Evolutionary conservation across 371 early-diverging fungal genomes (phyloP).

Genomic region (Mortierella sp.): DNA sequence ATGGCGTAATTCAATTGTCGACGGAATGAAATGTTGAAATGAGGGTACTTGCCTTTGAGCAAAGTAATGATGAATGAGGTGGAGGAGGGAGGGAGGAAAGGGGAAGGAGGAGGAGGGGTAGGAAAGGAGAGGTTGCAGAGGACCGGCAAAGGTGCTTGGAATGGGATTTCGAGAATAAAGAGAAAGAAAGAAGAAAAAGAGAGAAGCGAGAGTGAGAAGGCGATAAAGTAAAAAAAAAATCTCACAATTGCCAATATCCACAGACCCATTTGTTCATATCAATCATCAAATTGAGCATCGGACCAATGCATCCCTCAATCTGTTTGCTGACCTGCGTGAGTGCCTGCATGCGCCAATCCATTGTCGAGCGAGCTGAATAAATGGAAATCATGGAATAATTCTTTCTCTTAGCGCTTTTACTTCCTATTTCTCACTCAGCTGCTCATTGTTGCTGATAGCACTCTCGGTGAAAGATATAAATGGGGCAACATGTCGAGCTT

Average conservation of each 20-base stretch:
- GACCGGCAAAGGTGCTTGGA: slow-evolving; percentile 21
- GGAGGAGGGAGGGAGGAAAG: slow-evolving; percentile 1
- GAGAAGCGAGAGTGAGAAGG: neutral
- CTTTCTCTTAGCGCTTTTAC: neutral
- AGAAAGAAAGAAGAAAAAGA: slow-evolving; percentile 1
- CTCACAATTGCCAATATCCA: no score
- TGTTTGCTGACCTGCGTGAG: no score
- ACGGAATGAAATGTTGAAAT: neutral
- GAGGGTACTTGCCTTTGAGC: neutral
- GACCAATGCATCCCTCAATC: no score
- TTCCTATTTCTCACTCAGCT: neutral
- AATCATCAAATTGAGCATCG: neutral
- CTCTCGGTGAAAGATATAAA: no score
- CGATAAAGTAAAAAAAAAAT: no score
- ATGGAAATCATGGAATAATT: neutral
- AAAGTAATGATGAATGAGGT: slow-evolving; percentile 2
- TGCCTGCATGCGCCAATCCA: no score
- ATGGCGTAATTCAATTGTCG: neutral
- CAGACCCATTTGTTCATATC: neutral
- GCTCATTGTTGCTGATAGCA: no score
- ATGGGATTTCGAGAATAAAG: slow-evolving; percentile 45
- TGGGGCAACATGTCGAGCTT: no score
- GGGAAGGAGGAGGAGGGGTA: slow-evolving; percentile 1
- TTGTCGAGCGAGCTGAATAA: no score
- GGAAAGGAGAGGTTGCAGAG: neutral